Conservation (phyloP, 2,329 filamentous ascomycete genomes). For the Aciculosporium take region DNA sequence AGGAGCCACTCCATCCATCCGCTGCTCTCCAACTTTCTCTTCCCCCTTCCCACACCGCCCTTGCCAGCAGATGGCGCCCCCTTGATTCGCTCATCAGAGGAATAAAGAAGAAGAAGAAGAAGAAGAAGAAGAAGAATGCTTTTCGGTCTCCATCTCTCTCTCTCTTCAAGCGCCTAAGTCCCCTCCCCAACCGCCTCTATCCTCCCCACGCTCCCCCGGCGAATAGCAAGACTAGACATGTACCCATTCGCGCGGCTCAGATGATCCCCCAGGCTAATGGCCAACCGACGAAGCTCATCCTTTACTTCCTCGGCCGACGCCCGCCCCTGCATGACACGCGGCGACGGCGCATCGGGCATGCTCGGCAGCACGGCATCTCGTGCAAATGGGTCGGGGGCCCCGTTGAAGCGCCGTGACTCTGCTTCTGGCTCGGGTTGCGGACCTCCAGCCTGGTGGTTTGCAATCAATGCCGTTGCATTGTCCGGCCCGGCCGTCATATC, state of each 20-base stretch:
- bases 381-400: constrained; percentile 4
- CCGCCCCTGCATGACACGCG: constrained; percentile 39
- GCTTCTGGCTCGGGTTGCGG: too few species aligned
- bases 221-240: constrained; percentile 25
- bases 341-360: constrained; percentile 31
- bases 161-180: too few species aligned
- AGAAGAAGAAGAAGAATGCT: too few species aligned
- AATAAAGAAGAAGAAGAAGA: too few species aligned
- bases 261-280: constrained; percentile 35
- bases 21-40: too few species aligned
- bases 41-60: too few species aligned
- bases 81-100: too few species aligned
- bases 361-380: constrained; percentile 18
- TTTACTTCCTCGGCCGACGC: constrained; percentile 37
- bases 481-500: constrained; percentile 15
- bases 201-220: constrained; percentile 19
- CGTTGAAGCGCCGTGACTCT: too few species aligned
- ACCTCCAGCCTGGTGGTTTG: too few species aligned
- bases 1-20: too few species aligned
- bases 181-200: constrained; percentile 4
- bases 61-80: too few species aligned
- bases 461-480: too few species aligned
- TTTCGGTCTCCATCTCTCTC: not conserved
- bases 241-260: constrained; percentile 31
- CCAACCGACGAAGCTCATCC: constrained; percentile 34